Base-by-base conservation (phyloP, 1,139 yeast species). In the Pichia sp. region DNA sequence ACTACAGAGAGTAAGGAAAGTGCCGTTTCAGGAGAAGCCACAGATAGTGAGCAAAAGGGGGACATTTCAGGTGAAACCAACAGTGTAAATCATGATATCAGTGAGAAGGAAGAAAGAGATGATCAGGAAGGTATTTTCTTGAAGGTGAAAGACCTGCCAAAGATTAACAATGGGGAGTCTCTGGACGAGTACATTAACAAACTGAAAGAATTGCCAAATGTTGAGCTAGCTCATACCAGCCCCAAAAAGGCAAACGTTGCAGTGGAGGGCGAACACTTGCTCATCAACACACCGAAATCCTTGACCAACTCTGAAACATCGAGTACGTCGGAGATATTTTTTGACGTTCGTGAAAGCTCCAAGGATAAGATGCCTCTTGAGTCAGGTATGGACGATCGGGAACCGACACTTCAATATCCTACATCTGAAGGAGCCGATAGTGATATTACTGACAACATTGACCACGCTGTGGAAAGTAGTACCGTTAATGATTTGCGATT, bases 331-430 rank as follows among this genome's bases (percentile, higher is more conserved):
- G 52, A 47, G 12, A 26, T 38, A 4, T 51, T 44, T 28, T 50
- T 33, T 35, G 53, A 49, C 30, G 52, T 47, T 17, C 40, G 34
- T 16, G 53, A 48, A 21, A n/a, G n/a, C n/a, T n/a, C n/a, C n/a
- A n/a, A n/a, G n/a, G n/a, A n/a, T n/a, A n/a, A n/a, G n/a, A n/a
- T n/a, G n/a, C n/a, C n/a, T n/a, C n/a, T n/a, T n/a, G n/a, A n/a
- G n/a, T n/a, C n/a, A n/a, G n/a, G n/a, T n/a, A n/a, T n/a, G n/a
- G n/a, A n/a, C n/a, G n/a, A n/a, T n/a, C n/a, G n/a, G n/a, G n/a
- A n/a, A n/a, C n/a, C n/a, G n/a, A n/a, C n/a, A n/a, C n/a, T n/a
- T n/a, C n/a, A n/a, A n/a, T n/a, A n/a, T n/a, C n/a, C n/a, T n/a
- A n/a, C n/a, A n/a, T n/a, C n/a, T n/a, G n/a, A n/a, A n/a, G n/a